A percentile compares a stretch with the other conserved stretches of the same genome.
Evolutionary conservation across 768 basidiomycete species (phyloP).

Genomic region (Boletus subparvulus): DNA sequence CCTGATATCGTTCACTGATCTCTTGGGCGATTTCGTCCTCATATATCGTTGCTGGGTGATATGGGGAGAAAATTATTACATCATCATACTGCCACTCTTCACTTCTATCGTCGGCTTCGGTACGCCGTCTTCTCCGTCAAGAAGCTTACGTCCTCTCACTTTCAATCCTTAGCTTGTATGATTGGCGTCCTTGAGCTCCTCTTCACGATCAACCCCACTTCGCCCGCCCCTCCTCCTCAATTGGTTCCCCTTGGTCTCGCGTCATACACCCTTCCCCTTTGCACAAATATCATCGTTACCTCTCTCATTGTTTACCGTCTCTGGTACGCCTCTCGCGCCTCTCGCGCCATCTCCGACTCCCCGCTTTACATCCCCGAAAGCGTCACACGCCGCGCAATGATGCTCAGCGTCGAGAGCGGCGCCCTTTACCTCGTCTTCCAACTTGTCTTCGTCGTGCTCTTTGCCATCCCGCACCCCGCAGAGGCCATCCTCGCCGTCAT

Average conservation of each 20-base stretch:
- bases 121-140: slow-evolving; percentile 15
- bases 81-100: slow-evolving; percentile 37
- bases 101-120: slow-evolving; percentile 35
- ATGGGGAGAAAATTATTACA: slow-evolving; percentile 36
- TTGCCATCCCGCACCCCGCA: slow-evolving; percentile 36
- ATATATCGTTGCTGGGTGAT: slow-evolving; percentile 45
- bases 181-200: slow-evolving; percentile 31
- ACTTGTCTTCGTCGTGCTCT: slow-evolving; percentile 40
- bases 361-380: slow-evolving; percentile 12
- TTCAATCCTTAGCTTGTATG: slow-evolving; percentile 28
- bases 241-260: slow-evolving; percentile 39
- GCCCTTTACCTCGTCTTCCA: slow-evolving; percentile 40
- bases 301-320: slow-evolving; percentile 41
- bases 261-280: slow-evolving; percentile 38
- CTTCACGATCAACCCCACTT: slow-evolving; percentile 25
- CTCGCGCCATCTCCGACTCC: slow-evolving; percentile 11
- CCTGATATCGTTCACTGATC: slow-evolving; percentile 37
- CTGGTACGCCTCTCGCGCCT: slow-evolving; percentile 24
- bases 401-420: slow-evolving; percentile 41
- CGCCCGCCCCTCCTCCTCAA: slow-evolving; percentile 35
- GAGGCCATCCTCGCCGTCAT: slow-evolving; percentile 37
- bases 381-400: slow-evolving; percentile 28
- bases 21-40: slow-evolving; percentile 36
- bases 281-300: slow-evolving; percentile 43
- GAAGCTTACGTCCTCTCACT: background rate